These are phyloP conservation scores for Obelidium mucronatum DNA, from an alignment of 192 early-diverging fungal species.

Conservation along the genomic window DNA sequence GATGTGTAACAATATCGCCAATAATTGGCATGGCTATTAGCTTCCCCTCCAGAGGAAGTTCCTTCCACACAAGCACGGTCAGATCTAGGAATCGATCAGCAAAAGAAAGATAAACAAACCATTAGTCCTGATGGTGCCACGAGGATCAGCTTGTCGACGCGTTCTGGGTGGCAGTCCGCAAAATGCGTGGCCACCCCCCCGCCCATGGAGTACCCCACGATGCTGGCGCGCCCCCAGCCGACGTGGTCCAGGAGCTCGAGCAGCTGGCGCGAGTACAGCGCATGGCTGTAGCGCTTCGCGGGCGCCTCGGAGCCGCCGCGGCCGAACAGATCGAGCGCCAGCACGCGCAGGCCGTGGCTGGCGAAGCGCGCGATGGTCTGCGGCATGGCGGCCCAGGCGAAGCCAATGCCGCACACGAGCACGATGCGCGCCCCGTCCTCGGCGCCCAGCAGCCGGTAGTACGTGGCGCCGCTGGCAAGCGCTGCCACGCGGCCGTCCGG, in stretches of 20 bases:
- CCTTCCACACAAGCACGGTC: background rate
- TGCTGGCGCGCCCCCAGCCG: slow-evolving; percentile 47
- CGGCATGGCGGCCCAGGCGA: slow-evolving; percentile 23
- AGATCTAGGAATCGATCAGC: background rate
- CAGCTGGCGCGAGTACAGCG: slow-evolving; percentile 50
- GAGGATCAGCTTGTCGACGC: slow-evolving; percentile 50
- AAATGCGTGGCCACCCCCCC: slow-evolving; percentile 57
- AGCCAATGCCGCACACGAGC: slow-evolving; percentile 51
- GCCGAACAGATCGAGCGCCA: slow-evolving; percentile 55
- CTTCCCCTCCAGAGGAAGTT: background rate
- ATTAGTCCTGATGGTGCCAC: slow-evolving; percentile 59
- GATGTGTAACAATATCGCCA: background rate
- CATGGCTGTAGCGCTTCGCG: slow-evolving; percentile 42
- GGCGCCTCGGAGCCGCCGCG: slow-evolving; percentile 56
- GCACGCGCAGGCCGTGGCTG: slow-evolving; percentile 46
- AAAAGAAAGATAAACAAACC: background rate
- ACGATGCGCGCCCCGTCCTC: slow-evolving; percentile 28
- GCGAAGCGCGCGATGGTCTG: slow-evolving; percentile 36
- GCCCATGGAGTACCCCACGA: slow-evolving; percentile 56
- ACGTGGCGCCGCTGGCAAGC: slow-evolving; percentile 22
- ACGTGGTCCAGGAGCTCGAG: slow-evolving; percentile 51
- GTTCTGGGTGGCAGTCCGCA: slow-evolving; percentile 46
- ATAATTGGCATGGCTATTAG: background rate
- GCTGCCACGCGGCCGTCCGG: background rate
- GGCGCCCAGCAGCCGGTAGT: slow-evolving; percentile 54